A percentile compares a stretch with the other conserved stretches of the same genome.
Evolutionary conservation across 2,329 filamentous ascomycete genomes (phyloP).

Genomic region (Fusarium camptoceras): DNA sequence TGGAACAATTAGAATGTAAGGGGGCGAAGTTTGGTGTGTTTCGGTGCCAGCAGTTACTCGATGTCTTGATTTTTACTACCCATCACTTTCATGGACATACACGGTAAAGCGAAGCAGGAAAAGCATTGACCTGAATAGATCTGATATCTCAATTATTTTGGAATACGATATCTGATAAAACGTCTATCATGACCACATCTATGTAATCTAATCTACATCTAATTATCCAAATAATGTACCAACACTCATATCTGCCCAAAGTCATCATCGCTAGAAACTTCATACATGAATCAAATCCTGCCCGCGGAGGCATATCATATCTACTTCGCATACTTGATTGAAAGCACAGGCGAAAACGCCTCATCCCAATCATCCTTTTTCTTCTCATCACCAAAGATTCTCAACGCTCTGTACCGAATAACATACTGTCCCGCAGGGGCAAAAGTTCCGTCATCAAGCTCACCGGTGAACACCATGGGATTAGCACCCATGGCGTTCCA

Average conservation of each 20-base stretch:
- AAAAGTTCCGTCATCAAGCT: conserved; percentile 59
- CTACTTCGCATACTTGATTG: conserved; percentile 55
- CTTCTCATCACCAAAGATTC: conserved; percentile 62
- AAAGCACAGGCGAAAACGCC: conserved; percentile 56
- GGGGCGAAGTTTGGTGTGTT: not conserved
- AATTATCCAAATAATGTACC: not conserved
- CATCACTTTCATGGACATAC: not conserved
- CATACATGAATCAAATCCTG: conserved; percentile 15
- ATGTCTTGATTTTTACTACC: not conserved
- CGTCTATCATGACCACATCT: not conserved
- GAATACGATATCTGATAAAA: not conserved
- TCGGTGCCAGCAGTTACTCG: not conserved
- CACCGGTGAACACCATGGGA: conserved; percentile 58
- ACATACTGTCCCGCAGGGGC: conserved; percentile 63
- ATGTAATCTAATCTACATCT: not conserved
- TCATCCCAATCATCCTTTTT: conserved; percentile 61
- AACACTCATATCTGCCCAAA: not conserved
- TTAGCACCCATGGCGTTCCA: conserved; percentile 45
- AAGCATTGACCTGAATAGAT: not conserved
- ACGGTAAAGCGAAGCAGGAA: not conserved
- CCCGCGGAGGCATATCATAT: not conserved
- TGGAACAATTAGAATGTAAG: not conserved
- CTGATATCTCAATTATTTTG: not conserved
- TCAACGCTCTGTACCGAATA: conserved; percentile 61
- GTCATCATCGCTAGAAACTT: not conserved